Base-by-base conservation (phyloP, 2,329 filamentous ascomycete species). In the Hypoxylon sp. region DNA sequence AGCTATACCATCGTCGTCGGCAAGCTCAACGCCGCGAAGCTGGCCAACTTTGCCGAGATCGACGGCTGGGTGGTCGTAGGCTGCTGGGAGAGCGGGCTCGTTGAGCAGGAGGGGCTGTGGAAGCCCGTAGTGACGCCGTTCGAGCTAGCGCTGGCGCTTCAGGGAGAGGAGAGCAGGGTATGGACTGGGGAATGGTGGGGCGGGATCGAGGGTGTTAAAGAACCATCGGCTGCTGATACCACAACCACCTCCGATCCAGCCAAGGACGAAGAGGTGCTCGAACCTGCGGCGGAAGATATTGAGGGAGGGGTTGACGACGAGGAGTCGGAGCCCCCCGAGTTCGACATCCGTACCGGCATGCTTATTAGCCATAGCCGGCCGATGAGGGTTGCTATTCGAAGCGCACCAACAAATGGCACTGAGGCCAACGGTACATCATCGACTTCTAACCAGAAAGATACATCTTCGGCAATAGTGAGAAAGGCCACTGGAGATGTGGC, bases 1-100 rank as follows among this genome's bases (percentile, higher is more conserved):
- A 90, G 86, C 72, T 99, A 99, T 74, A 91, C 94, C 1, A 91
- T 99, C 43, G 95, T 99, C 1, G 95, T 99, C 0, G 95, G 95
- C 57, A 98, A 98, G 74, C 81, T 99, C 21, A 99, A 98, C 70
- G 88, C 93, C 0, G 94, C 93, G 31, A 99, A 99, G 74, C 82
- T 99, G 18, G 95, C 95, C 45, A 99, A 99, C 75, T 99, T 99
- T 76, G 86, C 89, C 55, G 95, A 99, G 74, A 86, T 99, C 4
- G 94, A 92, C 38, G 94, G 92, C 13, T 99, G 95, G 95, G 92
- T 98, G 0, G 92, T 98, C 0, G 91, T 99, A 8, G 94, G 95
- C 2, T 99, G 95, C 75, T 99, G 95, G 95, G 95, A 99, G 77
- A 97, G 93, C 73, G 92, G 90, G 58, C 78, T 98, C 47, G 85